phyloP scores from a whole-genome alignment of 1,284 basidiomycete genomes.

The Heliocybe sulcata region DNA sequence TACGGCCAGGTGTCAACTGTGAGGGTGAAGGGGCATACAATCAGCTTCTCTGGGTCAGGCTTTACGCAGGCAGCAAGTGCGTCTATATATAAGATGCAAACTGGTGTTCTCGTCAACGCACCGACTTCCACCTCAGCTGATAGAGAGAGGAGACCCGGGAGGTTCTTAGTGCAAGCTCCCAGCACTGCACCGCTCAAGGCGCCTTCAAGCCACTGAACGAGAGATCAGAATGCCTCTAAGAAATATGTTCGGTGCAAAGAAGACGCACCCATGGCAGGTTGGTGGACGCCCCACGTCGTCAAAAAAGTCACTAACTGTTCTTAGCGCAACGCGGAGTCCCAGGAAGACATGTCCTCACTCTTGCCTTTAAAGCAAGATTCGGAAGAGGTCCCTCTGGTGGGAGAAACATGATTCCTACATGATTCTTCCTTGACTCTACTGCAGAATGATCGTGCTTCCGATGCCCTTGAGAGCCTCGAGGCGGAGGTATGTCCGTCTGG shows the following conservation, averaged over 20 bases:
- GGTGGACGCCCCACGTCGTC: not conserved
- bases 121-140: not conserved
- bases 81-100: not conserved
- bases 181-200: not conserved
- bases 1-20: not conserved
- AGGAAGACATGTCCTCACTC: not conserved
- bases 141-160: too few relatives aligned
- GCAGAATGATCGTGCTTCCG: not conserved
- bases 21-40: not conserved
- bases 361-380: not conserved
- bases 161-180: too few relatives aligned
- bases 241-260: not conserved
- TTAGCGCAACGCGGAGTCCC: not conserved
- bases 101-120: not conserved
- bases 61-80: not conserved
- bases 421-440: not conserved
- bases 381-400: not conserved
- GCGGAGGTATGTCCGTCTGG: not conserved
- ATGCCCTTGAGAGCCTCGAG: not conserved
- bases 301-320: not conserved
- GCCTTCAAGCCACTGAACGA: not conserved
- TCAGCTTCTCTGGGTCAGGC: not conserved
- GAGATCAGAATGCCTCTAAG: not conserved
- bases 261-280: not conserved
- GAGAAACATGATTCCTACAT: not conserved